Evolutionary conservation across 2,329 filamentous ascomycete species (phyloP).

Genomic region (Zasmidium cellare): DNA sequence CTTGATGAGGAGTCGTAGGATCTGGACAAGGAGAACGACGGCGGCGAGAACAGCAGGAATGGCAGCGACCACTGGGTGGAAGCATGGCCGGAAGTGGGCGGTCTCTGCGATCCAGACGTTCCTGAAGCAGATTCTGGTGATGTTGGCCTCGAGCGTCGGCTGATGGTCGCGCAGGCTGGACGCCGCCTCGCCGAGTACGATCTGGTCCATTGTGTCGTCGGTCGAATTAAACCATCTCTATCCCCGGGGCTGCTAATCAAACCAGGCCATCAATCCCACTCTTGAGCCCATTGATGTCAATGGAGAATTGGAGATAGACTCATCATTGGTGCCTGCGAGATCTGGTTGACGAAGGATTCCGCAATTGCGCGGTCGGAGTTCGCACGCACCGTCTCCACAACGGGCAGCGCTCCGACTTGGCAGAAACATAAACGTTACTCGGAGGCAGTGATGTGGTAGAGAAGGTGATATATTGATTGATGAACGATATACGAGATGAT

Average conservation of each 20-base stretch:
- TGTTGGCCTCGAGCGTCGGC: background rate
- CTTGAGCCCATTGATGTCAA: no score
- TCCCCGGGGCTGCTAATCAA: no score
- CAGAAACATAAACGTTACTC: background rate
- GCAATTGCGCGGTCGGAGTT: background rate
- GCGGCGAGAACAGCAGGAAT: slow-evolving; percentile 40
- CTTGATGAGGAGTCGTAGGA: slow-evolving; percentile 29
- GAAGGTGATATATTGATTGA: no score
- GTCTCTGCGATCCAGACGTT: slow-evolving; percentile 35
- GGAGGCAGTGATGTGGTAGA: no score
- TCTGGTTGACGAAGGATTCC: background rate
- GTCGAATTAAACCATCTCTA: background rate
- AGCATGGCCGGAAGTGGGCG: slow-evolving; percentile 43
- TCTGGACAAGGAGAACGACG: slow-evolving; percentile 39
- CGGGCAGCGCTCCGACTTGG: background rate
- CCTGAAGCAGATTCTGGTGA: slow-evolving; percentile 23
- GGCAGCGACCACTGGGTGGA: slow-evolving; percentile 40
- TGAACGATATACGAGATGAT: no score
- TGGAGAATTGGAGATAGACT: no score
- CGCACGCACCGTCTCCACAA: background rate
- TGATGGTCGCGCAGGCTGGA: background rate
- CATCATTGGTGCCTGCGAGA: background rate
- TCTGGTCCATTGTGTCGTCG: slow-evolving; percentile 1
- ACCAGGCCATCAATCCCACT: no score
- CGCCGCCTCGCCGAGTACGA: background rate